These are phyloP conservation scores for Coriaria nepalensis DNA, from an alignment of 306 rosid species.

Conservation along the genomic window DNA sequence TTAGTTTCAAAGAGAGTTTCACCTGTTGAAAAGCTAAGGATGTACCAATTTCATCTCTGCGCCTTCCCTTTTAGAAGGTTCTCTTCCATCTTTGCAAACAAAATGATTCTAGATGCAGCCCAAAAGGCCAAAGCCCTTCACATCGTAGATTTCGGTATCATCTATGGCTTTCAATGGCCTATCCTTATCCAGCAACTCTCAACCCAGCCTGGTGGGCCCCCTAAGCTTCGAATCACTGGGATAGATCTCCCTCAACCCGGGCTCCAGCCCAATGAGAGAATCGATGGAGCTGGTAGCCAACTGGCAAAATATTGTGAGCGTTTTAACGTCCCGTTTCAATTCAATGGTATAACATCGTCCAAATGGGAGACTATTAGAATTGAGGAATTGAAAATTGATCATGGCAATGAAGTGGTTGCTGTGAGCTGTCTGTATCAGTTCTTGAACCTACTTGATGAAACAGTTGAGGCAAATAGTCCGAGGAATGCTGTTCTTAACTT, in stretches of 20 bases:
- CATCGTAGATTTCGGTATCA: constrained; percentile 13
- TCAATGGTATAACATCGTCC: constrained; percentile 9
- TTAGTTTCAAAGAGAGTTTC: constrained; percentile 3
- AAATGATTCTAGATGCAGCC: constrained; percentile 10
- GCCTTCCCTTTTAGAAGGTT: constrained; percentile 13
- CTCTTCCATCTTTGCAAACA: constrained; percentile 5
- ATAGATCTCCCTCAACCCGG: constrained; percentile 13
- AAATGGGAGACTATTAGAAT: constrained; percentile 18
- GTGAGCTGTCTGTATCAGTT: constrained; percentile 11
- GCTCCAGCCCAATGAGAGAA: constrained; percentile 9
- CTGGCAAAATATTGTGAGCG: constrained; percentile 9
- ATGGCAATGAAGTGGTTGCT: constrained; percentile 9
- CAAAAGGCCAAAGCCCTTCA: constrained; percentile 12
- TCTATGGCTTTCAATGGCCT: constrained; percentile 14
- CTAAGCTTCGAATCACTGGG: constrained; percentile 14
- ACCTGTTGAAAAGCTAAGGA: constrained; percentile 9
- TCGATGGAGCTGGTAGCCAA: constrained; percentile 6
- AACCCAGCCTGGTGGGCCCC: constrained; percentile 11
- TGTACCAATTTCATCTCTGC: constrained; percentile 4
- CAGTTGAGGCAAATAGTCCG: constrained; percentile 15
- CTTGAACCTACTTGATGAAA: constrained; percentile 13
- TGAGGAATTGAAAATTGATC: constrained; percentile 12
- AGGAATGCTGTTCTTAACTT: constrained; percentile 10
- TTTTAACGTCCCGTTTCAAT: constrained; percentile 17
- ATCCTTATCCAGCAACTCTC: constrained; percentile 15